phyloP scores from a whole-genome alignment of 2,329 filamentous ascomycete species.

The Nemania bipapillata region DNA sequence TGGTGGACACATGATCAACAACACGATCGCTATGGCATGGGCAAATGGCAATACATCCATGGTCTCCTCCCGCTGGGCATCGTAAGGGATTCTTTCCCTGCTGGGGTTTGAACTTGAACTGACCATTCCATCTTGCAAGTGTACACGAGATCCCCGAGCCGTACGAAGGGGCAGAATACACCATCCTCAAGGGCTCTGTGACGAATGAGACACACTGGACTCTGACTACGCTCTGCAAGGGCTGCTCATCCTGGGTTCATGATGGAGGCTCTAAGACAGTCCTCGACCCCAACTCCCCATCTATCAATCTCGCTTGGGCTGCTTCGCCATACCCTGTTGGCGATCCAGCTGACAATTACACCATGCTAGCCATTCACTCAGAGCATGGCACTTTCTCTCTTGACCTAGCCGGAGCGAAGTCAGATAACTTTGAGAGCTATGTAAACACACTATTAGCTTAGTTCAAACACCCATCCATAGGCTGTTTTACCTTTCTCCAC shows the following conservation, averaged over 20 bases:
- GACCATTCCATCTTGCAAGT: conserved; percentile 31
- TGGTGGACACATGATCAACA: conserved; percentile 62
- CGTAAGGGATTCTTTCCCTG: conserved; percentile 37
- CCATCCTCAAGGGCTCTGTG: conserved; percentile 50
- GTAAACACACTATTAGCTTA: conserved; percentile 23
- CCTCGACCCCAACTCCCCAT: conserved; percentile 35
- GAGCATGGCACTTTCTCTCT: conserved; percentile 40
- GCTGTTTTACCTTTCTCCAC: not conserved
- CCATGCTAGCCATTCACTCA: conserved; percentile 37
- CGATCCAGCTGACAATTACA: conserved; percentile 41
- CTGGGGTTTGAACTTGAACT: not conserved
- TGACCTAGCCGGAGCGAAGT: conserved; percentile 36
- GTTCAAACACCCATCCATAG: not conserved
- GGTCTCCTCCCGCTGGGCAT: conserved; percentile 52
- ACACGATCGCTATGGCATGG: conserved; percentile 60
- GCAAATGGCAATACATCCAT: conserved; percentile 57
- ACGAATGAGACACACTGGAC: conserved; percentile 57
- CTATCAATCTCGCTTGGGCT: conserved; percentile 41
- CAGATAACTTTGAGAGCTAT: conserved; percentile 40
- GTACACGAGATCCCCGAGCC: conserved; percentile 51
- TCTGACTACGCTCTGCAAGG: conserved; percentile 54
- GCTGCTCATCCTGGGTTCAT: conserved; percentile 53
- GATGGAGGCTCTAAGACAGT: conserved; percentile 38
- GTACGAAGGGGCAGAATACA: conserved; percentile 52
- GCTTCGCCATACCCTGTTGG: conserved; percentile 38